Evolutionary conservation across 768 basidiomycete species (phyloP), one percentile per base, ranked within the genome.

Genomic region (Rubroboletus satanas): DNA sequence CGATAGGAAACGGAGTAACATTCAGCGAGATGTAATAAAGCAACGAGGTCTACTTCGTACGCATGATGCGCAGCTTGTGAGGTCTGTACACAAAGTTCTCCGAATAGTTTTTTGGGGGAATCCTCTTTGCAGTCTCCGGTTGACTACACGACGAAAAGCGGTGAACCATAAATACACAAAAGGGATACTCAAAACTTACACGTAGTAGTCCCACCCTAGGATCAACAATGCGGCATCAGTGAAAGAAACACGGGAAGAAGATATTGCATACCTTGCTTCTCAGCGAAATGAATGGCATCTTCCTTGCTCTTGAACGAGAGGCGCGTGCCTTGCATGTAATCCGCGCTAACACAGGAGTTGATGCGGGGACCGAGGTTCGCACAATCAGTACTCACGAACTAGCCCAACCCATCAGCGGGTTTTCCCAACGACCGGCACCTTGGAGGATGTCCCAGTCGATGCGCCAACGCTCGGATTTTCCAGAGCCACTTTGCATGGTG

Each of bases 321-420:
- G 5, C 87, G 83, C 4, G 90, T 90, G 18, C 89, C 93, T 69
- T 98, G 94, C 87, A 96, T 89, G 72, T 97, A 98, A 72, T 98
- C 94, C 54, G 93, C 94, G 59, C 92, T 93, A 45, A 57, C 17
- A 18, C 41, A 32, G 23, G 33, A 2, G 29, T 62, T 17, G 33
- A 56, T 43, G 42, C 26, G 17, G 12, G 4, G 33, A 36, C 51
- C 59, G 45, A 49, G 14, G 29, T 33, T 35, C 32, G 6, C 26
- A 42, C 39, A 38, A 49, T 3, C 21, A 53, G n/a, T 12, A 80
- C 90, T 73, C 69, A 95, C 90, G 93, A 93, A 76, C 87, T 90
- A 0, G 94, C 95, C 79, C 83, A 99, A 42, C 96, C 96, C 92
- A 98, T 99, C 61, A 99, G 71, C 5, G 93, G 92, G 67, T 98